Base-by-base conservation (phyloP, 371 early-diverging fungal genomes). In the Nematocida homosporus region DNA sequence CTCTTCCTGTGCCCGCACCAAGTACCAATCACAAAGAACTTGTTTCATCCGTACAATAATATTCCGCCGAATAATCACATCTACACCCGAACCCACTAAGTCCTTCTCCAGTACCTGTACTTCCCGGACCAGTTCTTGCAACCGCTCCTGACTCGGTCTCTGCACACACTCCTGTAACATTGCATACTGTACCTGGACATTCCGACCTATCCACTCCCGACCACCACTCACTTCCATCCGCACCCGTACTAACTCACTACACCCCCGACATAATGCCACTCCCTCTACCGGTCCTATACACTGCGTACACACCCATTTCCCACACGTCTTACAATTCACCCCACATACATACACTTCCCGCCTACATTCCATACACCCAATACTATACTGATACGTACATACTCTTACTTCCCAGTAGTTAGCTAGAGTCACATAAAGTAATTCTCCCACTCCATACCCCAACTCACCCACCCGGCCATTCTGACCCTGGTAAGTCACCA, bases 241-340 rank as follows among this genome's bases (percentile, higher is more conserved):
- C 20, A 13, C 13, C 13, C 13, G 13, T 13, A 20, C 13, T n/a
- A 29, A 23, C 44, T 44, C 47, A 30, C 1, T 20, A 13, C 27
- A 8, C 18, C 40, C 27, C n/a, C 32, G 6, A 55, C 75, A 72
- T 0, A 63, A 16, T 37, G 20, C 18, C 2, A 61, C 61, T 13
- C 61, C 51, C 16, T 59, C 52, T 16, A 27, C 29, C 32, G 23
- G 16, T 1, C 4, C 8, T 1, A 52, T 34, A 30, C 75, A 72
- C 3, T 5, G 8, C 10, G 52, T 47, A 32, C 75, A 72, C 41
- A 52, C 44, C 65, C 57, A 72, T 1, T 23, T 3, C 0, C 75
- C 75, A 34, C 75, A 72, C 16, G 47, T 23, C 27, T 72, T 72
- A 42, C 75, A 72, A 55, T 72, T 72, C 10, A 72, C 25, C 8